Conservation (phyloP, 495 filamentous ascomycete genomes). For the Pyrenopolyporus hunteri region DNA sequence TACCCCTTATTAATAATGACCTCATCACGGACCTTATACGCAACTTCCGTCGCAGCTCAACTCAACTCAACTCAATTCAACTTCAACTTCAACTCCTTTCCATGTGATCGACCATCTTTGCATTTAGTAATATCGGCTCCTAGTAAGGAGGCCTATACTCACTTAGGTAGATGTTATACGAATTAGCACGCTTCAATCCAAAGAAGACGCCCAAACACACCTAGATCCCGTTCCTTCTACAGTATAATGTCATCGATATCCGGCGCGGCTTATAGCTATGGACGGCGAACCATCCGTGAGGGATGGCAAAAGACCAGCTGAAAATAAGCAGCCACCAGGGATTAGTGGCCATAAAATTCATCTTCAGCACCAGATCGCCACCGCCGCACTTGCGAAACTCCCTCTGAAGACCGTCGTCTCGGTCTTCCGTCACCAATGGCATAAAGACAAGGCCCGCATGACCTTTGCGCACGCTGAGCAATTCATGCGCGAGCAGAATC, state of each 20-base stretch:
- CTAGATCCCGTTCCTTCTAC: no score
- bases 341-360: slow-evolving; percentile 7
- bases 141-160: no score
- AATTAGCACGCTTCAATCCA: no score
- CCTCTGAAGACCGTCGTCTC: slow-evolving; percentile 36
- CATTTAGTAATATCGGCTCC: no score
- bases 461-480: slow-evolving; percentile 39
- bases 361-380: slow-evolving; percentile 31
- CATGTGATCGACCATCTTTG: no score
- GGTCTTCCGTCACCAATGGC: slow-evolving; percentile 40
- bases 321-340: not conserved
- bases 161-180: no score
- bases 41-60: not conserved
- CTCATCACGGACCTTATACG: not conserved
- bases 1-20: no score
- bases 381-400: slow-evolving; percentile 31
- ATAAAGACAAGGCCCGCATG: slow-evolving; percentile 36
- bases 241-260: slow-evolving; percentile 10
- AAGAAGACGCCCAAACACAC: no score
- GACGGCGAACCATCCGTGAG: slow-evolving; percentile 19
- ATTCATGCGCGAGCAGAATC: slow-evolving; percentile 25
- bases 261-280: slow-evolving; percentile 9
- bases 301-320: slow-evolving; percentile 22
- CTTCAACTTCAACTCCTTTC: no score
- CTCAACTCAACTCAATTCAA: not conserved